Evolutionary conservation across 2,329 filamentous ascomycete species (phyloP).

Genomic region (Tolypocladium endophyticum): DNA sequence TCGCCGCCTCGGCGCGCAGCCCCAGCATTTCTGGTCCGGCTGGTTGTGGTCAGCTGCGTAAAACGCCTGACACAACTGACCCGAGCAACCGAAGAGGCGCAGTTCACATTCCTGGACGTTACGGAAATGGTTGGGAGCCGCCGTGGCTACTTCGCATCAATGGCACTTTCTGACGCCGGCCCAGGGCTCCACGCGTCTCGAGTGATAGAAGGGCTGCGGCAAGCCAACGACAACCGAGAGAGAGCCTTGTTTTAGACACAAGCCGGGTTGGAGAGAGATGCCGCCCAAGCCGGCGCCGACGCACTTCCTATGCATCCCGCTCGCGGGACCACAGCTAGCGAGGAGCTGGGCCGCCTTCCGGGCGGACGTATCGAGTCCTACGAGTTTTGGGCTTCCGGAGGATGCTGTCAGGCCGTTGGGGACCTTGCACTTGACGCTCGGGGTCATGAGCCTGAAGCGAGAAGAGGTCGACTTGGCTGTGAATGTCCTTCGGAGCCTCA

Average conservation of each 20-base stretch:
- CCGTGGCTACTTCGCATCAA: neutral
- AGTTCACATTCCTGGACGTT: neutral
- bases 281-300: conserved; percentile 40
- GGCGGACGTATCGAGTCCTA: conserved; percentile 39
- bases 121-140: neutral
- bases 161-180: neutral
- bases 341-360: conserved; percentile 50
- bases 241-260: too few species aligned
- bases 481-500: conserved; percentile 26
- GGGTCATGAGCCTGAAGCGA: conserved; percentile 65
- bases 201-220: neutral
- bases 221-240: neutral
- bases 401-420: conserved; percentile 66
- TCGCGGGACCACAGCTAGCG: conserved; percentile 58
- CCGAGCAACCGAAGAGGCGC: neutral
- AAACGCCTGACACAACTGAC: neutral
- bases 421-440: conserved; percentile 77
- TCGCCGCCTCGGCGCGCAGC: neutral
- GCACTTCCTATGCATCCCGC: conserved; percentile 68
- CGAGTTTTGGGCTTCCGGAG: conserved; percentile 42
- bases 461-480: conserved; percentile 33
- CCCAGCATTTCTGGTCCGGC: neutral
- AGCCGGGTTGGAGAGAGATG: conserved; percentile 14
- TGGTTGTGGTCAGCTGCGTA: neutral
- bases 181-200: neutral